Evolutionary conservation across 179 eudicot genomes (phyloP).

Genomic region (Beta lomatogona): DNA sequence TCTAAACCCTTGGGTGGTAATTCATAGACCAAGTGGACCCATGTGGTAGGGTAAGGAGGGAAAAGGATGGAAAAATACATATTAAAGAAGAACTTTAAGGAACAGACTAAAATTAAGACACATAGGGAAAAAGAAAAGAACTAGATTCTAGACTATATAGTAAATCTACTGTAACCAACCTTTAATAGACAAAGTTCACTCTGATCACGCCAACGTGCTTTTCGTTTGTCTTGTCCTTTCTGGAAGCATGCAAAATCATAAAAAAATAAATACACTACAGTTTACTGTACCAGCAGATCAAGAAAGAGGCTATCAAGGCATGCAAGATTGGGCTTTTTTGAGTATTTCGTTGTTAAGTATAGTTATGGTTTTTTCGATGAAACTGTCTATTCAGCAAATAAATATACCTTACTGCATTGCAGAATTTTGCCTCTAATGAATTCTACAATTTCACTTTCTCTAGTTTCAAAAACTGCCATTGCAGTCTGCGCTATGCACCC

Average conservation of each 20-base stretch:
- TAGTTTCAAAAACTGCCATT: slow-evolving; percentile 96
- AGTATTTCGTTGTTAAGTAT: no score
- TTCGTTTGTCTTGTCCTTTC: slow-evolving; percentile 53
- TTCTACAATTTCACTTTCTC: slow-evolving; percentile 80
- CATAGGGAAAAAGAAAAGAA: no score
- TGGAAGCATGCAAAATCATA: slow-evolving; percentile 41
- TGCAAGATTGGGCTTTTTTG: no score
- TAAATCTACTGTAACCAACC: slow-evolving; percentile 43
- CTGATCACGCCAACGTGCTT: slow-evolving; percentile 78
- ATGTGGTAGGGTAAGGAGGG: no score
- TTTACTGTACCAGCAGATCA: background rate
- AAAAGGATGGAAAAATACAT: no score
- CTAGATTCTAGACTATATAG: background rate
- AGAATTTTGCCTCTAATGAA: slow-evolving; percentile 72
- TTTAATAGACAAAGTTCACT: slow-evolving; percentile 88
- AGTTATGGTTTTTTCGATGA: no score
- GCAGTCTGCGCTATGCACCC: slow-evolving; percentile 99
- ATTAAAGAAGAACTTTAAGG: no score
- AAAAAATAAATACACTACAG: background rate
- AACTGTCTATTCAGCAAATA: no score
- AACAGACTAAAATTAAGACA: no score
- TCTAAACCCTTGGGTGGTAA: no score
- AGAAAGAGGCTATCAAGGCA: slow-evolving; percentile 14
- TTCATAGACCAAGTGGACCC: no score
- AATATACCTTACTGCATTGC: slow-evolving; percentile 71